Evolutionary conservation across 108 stramenopile genomes (phyloP).

Genomic region (Cylindrotheca fusiformis): DNA sequence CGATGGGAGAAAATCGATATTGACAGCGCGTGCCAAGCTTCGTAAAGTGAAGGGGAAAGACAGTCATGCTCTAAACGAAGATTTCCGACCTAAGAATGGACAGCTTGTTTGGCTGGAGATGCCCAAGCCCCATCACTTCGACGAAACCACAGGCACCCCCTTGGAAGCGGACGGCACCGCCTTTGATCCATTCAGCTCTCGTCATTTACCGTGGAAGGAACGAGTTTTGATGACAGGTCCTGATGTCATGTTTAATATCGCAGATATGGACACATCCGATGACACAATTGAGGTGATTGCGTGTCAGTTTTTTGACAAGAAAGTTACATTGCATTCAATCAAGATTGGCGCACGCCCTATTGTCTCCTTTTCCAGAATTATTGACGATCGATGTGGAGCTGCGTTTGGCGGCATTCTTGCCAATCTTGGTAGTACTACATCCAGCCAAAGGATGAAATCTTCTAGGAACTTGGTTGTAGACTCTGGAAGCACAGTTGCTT

Average conservation of each 20-base stretch:
- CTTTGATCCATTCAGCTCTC: conserved; percentile 74
- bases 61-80: neutral
- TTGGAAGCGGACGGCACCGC: conserved; percentile 77
- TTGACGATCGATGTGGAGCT: conserved; percentile 87
- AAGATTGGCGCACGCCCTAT: conserved; percentile 49
- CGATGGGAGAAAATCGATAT: conserved; percentile 83
- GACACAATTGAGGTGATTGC: conserved; percentile 89
- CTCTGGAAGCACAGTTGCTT: conserved; percentile 70
- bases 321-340: conserved; percentile 83
- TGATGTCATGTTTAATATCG: conserved; percentile 95
- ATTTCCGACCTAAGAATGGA: conserved; percentile 45
- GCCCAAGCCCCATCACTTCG: conserved; percentile 66
- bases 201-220: conserved; percentile 81
- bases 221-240: conserved; percentile 87
- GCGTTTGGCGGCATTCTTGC: conserved; percentile 86
- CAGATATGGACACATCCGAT: conserved; percentile 83
- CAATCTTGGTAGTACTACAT: conserved; percentile 45
- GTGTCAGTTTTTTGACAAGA: conserved; percentile 87
- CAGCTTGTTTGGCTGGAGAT: conserved; percentile 86
- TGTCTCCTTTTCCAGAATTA: conserved; percentile 58
- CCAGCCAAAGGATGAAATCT: neutral
- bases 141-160: conserved; percentile 62
- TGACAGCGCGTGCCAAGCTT: conserved; percentile 86
- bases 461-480: conserved; percentile 48
- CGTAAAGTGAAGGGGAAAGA: conserved; percentile 8